Conservation (phyloP, 345 rosid species). For the Orychophragmus violaceus region DNA sequence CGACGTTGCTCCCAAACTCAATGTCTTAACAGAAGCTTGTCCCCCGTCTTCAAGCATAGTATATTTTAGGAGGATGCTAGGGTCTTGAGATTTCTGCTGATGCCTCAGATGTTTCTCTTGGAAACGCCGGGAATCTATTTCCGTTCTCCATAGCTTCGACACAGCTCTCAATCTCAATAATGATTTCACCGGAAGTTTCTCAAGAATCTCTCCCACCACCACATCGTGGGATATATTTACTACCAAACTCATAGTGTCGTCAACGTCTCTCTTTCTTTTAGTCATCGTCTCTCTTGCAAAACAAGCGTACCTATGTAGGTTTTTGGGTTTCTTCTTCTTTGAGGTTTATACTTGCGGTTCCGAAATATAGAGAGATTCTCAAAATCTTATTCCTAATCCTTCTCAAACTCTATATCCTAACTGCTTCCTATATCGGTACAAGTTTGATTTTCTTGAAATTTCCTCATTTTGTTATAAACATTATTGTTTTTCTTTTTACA, state of each 20-base stretch:
- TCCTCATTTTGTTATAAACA: no score
- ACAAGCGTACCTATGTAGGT: neutral
- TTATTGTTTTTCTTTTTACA: no score
- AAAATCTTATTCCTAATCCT: no score
- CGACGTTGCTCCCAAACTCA: neutral
- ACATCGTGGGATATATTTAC: neutral
- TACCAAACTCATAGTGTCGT: neutral
- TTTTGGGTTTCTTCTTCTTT: neutral
- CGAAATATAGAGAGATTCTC: no score
- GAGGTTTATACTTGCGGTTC: neutral
- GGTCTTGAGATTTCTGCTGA: neutral
- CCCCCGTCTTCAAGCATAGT: neutral
- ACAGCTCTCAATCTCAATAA: neutral
- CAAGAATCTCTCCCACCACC: neutral
- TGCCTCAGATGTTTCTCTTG: neutral
- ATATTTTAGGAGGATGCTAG: neutral
- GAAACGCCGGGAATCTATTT: neutral
- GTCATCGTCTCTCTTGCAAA: neutral
- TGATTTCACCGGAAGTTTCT: conserved; percentile 1
- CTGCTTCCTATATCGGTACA: no score
- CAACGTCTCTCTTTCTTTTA: neutral
- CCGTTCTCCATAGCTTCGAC: neutral
- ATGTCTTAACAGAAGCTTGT: neutral
- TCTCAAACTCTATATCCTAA: no score
- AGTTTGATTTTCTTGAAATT: no score